Percentiles rank a stretch among this genome's conserved stretches.
Evolutionary conservation across 2,329 filamentous ascomycete species (phyloP).

Genomic region (Lasiodiplodia hormozganensis): DNA sequence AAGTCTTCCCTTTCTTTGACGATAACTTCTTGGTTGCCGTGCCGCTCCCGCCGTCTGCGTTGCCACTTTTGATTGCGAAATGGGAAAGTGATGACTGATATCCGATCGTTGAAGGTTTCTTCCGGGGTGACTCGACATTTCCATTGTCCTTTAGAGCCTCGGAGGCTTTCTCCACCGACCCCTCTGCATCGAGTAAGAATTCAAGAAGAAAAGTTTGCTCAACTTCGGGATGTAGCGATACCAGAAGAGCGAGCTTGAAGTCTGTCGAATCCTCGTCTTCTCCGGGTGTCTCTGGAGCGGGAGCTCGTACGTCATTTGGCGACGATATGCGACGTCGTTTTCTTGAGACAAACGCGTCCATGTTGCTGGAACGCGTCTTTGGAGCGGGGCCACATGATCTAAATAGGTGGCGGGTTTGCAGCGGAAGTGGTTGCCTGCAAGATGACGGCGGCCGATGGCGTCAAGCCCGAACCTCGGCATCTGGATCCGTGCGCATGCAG

Average conservation of each 20-base stretch:
- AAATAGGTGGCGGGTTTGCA: neutral
- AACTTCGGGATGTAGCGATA: conserved; percentile 73
- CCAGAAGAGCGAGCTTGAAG: conserved; percentile 82
- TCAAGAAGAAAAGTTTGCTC: conserved; percentile 77
- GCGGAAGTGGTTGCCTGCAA: conserved; percentile 16
- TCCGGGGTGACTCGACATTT: conserved; percentile 44
- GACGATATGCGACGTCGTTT: conserved; percentile 42
- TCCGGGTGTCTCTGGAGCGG: conserved; percentile 14
- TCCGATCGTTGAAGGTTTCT: conserved; percentile 41
- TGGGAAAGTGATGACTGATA: conserved; percentile 53
- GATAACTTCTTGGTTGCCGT: conserved; percentile 51
- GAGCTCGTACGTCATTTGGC: neutral
- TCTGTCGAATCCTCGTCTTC: conserved; percentile 80
- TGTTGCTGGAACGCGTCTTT: conserved; percentile 30
- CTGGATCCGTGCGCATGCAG: conserved; percentile 20
- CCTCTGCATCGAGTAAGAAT: conserved; percentile 76
- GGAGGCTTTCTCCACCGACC: conserved; percentile 73
- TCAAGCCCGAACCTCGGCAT: conserved; percentile 27
- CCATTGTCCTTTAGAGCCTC: conserved; percentile 54
- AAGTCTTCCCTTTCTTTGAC: conserved; percentile 78
- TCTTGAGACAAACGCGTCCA: conserved; percentile 49
- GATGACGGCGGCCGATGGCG: neutral
- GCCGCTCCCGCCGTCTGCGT: conserved; percentile 22
- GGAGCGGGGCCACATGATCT: neutral
- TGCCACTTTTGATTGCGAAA: conserved; percentile 33